A percentile compares a stretch with the other conserved stretches of the same genome.
Conservation (phyloP, 495 filamentous ascomycete genomes). For the Polyplosphaeria fusca region DNA sequence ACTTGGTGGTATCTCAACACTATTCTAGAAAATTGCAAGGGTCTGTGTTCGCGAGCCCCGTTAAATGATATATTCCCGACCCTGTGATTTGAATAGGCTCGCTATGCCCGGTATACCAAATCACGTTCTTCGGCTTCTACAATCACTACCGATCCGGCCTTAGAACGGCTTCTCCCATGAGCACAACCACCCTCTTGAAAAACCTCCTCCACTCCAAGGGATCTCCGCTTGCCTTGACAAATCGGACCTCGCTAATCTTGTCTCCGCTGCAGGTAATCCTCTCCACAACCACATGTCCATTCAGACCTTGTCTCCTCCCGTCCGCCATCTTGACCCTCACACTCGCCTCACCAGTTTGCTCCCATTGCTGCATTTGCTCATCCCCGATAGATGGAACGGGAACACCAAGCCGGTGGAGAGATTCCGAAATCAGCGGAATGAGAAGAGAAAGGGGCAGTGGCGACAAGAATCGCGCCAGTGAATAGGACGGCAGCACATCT, state of each 20-base stretch:
- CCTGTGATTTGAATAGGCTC: too few species aligned
- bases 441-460: slow-evolving; percentile 72
- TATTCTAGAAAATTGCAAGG: too few species aligned
- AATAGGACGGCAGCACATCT: slow-evolving; percentile 79
- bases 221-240: slow-evolving; percentile 93
- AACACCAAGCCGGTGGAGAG: slow-evolving; percentile 77
- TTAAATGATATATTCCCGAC: too few species aligned
- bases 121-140: too few species aligned
- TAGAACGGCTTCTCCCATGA: slow-evolving; percentile 76
- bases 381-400: slow-evolving; percentile 54
- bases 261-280: slow-evolving; percentile 47
- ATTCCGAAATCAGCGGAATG: slow-evolving; percentile 72
- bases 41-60: too few species aligned
- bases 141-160: slow-evolving; percentile 35
- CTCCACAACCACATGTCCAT: slow-evolving; percentile 81
- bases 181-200: slow-evolving; percentile 85
- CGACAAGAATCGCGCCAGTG: slow-evolving; percentile 89
- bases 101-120: too few species aligned
- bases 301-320: slow-evolving; percentile 71
- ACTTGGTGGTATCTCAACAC: too few species aligned
- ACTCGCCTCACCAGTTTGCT: slow-evolving; percentile 45
- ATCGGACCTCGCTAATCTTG: slow-evolving; percentile 77
- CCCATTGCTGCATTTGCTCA: slow-evolving; percentile 36
- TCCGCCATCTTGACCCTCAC: slow-evolving; percentile 74
- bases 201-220: slow-evolving; percentile 95